phyloP scores from a whole-genome alignment of 192 early-diverging fungal genomes.

The Mortierella hygrophila region DNA sequence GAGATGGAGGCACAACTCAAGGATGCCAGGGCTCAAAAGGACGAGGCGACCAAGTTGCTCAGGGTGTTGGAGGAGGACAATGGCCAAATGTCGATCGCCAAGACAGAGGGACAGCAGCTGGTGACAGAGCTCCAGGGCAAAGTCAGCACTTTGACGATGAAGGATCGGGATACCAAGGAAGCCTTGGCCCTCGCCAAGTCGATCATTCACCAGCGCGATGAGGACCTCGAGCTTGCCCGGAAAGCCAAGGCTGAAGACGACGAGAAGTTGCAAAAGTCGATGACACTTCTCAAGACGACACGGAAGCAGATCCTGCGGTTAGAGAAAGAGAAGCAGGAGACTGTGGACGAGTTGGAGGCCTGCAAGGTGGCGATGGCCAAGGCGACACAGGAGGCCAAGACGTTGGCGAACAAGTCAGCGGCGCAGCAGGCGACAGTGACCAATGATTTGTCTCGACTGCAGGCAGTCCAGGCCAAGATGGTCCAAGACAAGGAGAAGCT shows the following conservation, averaged over 20 bases:
- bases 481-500: slow-evolving; percentile 62
- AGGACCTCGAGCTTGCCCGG: slow-evolving; percentile 47
- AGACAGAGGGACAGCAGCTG: slow-evolving; percentile 58
- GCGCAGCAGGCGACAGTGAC: slow-evolving; percentile 48
- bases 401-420: slow-evolving; percentile 23
- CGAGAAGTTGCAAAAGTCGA: slow-evolving; percentile 63
- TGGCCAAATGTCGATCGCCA: slow-evolving; percentile 37
- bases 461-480: slow-evolving; percentile 54
- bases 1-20: slow-evolving; percentile 30
- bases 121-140: slow-evolving; percentile 55
- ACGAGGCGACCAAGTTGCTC: slow-evolving; percentile 36
- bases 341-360: slow-evolving; percentile 56
- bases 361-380: slow-evolving; percentile 40
- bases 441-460: slow-evolving; percentile 53
- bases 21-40: slow-evolving; percentile 28
- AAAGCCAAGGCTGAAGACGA: slow-evolving; percentile 59
- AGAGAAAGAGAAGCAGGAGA: slow-evolving; percentile 65
- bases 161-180: slow-evolving; percentile 62
- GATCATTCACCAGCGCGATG: slow-evolving; percentile 63
- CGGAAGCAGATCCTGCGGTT: slow-evolving; percentile 66
- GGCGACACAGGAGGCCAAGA: slow-evolving; percentile 48
- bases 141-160: slow-evolving; percentile 36
- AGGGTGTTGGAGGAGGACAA: slow-evolving; percentile 54
- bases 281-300: slow-evolving; percentile 57
- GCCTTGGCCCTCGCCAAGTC: slow-evolving; percentile 61